These are phyloP conservation scores for Penicillium griseofulvum DNA, from an alignment of 2,329 filamentous ascomycete species.

Conservation along the genomic window DNA sequence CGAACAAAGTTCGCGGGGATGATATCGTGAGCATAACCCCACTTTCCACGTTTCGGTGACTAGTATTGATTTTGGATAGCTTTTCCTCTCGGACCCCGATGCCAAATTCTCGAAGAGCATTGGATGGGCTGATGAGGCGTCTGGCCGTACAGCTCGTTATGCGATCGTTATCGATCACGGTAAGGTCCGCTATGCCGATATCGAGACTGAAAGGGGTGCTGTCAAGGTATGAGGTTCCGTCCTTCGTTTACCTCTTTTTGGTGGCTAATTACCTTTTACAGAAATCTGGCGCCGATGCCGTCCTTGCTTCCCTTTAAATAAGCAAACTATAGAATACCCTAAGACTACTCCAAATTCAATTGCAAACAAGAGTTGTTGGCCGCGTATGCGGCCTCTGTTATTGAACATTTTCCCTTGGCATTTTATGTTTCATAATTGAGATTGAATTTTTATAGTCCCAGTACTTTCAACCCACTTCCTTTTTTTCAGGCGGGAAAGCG, in stretches of 20 bases:
- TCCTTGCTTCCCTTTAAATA: conserved; percentile 33
- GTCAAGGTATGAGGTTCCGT: conserved; percentile 28
- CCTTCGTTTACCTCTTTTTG: not conserved
- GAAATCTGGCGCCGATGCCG: conserved; percentile 34
- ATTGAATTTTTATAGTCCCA: too few relatives aligned
- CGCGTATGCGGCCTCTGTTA: too few relatives aligned
- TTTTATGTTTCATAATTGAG: too few relatives aligned
- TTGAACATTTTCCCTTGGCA: too few relatives aligned
- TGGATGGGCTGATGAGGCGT: conserved; percentile 61
- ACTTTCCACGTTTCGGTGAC: not conserved
- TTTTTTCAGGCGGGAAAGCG: too few relatives aligned
- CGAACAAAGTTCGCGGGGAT: conserved; percentile 71
- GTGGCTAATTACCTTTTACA: conserved; percentile 10
- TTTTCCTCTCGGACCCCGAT: conserved; percentile 72
- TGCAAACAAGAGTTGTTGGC: not conserved
- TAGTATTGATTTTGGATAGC: conserved; percentile 36
- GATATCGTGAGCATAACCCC: conserved; percentile 50
- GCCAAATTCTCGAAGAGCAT: conserved; percentile 70
- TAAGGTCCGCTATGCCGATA: conserved; percentile 74
- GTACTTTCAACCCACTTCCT: too few relatives aligned
- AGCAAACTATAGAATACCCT: not conserved
- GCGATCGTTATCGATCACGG: conserved; percentile 78
- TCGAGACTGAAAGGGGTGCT: conserved; percentile 54
- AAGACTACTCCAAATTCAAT: not conserved
- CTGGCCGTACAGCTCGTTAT: conserved; percentile 70